Evolutionary conservation across 2,329 filamentous ascomycete genomes (phyloP).

Genomic region (Phaeosphaeria sp.): DNA sequence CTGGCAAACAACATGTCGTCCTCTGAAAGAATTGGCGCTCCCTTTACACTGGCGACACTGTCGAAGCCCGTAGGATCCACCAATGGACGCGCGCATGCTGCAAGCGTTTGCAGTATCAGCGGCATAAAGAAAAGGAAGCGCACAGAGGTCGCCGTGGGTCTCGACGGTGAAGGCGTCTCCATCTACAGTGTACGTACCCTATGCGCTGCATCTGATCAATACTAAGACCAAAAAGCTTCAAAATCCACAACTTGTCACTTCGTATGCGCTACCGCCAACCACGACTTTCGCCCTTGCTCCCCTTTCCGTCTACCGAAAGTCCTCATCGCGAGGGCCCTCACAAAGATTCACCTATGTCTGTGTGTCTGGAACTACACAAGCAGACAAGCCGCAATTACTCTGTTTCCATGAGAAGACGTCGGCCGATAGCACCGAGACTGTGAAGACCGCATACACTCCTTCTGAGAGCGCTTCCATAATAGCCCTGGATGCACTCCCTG

Average conservation of each 20-base stretch:
- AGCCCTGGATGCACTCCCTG: constrained; percentile 41
- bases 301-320: constrained; percentile 63
- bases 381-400: constrained; percentile 58
- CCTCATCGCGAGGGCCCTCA: constrained; percentile 49
- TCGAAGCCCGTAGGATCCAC: constrained; percentile 51
- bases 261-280: constrained; percentile 67
- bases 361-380: constrained; percentile 53
- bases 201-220: background rate
- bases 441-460: constrained; percentile 40
- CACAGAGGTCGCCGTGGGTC: constrained; percentile 64
- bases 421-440: constrained; percentile 42
- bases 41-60: constrained; percentile 53
- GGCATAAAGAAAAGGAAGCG: constrained; percentile 66
- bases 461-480: constrained; percentile 32
- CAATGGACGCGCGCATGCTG: constrained; percentile 50
- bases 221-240: constrained; percentile 56
- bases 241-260: constrained; percentile 65
- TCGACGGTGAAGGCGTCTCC: constrained; percentile 67
- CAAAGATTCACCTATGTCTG: constrained; percentile 65
- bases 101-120: constrained; percentile 60
- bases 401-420: constrained; percentile 60
- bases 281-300: constrained; percentile 64
- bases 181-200: constrained; percentile 63
- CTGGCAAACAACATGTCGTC: constrained; percentile 46
- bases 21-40: constrained; percentile 44